Conservation (phyloP, 1,284 basidiomycete genomes). For the Sanghuangporus baumii region DNA sequence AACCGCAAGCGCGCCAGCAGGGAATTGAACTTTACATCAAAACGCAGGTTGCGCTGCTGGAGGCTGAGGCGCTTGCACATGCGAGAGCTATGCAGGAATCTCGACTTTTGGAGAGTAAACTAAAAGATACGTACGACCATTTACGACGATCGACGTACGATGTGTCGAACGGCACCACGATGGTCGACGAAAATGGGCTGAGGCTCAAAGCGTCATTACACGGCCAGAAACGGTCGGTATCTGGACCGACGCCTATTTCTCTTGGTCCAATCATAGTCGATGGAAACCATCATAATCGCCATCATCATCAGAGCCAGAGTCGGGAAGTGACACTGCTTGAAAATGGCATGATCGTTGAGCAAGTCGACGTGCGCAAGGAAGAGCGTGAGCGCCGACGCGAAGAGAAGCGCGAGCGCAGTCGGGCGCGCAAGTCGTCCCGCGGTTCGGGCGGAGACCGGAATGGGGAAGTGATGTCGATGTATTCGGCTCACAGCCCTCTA, state of each 20-base stretch:
- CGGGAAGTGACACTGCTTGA: constrained; percentile 76
- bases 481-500: constrained; percentile 54
- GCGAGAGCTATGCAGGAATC: constrained; percentile 73
- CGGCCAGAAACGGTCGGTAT: constrained; percentile 51
- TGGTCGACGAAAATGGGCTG: constrained; percentile 8
- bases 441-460: constrained; percentile 33
- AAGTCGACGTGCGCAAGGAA: constrained; percentile 76
- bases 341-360: constrained; percentile 83
- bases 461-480: constrained; percentile 64
- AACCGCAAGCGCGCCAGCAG: constrained; percentile 70
- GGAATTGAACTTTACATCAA: constrained; percentile 68
- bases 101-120: constrained; percentile 61
- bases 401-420: constrained; percentile 45
- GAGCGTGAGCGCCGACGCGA: constrained; percentile 66
- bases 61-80: constrained; percentile 71
- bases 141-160: constrained; percentile 73
- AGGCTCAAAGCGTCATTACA: constrained; percentile 6
- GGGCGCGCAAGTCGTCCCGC: constrained; percentile 66
- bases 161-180: constrained; percentile 34
- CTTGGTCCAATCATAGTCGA: constrained; percentile 12
- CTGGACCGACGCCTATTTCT: constrained; percentile 33
- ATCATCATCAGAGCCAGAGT: constrained; percentile 17
- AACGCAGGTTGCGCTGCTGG: constrained; percentile 61
- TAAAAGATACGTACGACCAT: constrained; percentile 74
- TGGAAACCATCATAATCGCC: background rate